A percentile compares a stretch with the other conserved stretches of the same genome.
phyloP scores from a whole-genome alignment of 805 yeast genomes.

The Saturnispora galanensis region DNA sequence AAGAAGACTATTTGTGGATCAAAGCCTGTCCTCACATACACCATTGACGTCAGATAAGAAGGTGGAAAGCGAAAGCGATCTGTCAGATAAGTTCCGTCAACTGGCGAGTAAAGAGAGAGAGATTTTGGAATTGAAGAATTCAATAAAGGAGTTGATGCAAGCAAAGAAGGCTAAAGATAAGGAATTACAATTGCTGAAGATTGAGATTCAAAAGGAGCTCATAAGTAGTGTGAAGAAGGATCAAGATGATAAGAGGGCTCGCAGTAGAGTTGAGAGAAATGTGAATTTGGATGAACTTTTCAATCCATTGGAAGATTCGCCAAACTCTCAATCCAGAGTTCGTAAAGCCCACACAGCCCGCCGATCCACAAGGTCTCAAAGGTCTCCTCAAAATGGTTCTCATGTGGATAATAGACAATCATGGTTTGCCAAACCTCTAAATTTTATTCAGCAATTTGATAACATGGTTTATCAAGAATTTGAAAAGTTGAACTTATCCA shows the following conservation, averaged over 20 bases:
- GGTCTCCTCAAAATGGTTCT: background rate
- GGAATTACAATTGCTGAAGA: conserved; percentile 44
- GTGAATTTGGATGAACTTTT: too few relatives aligned
- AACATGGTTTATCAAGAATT: conserved; percentile 55
- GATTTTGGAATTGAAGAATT: conserved; percentile 52
- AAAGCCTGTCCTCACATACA: background rate
- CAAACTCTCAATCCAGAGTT: too few relatives aligned
- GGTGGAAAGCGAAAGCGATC: conserved; percentile 19
- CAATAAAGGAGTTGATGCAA: conserved; percentile 34
- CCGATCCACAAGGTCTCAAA: too few relatives aligned
- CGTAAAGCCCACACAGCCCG: too few relatives aligned
- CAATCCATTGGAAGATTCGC: too few relatives aligned
- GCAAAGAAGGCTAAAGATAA: conserved; percentile 33
- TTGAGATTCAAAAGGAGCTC: conserved; percentile 36
- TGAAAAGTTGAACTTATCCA: conserved; percentile 39
- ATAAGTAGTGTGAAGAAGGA: conserved; percentile 30
- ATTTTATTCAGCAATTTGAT: conserved; percentile 58
- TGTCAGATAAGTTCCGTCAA: conserved; percentile 46
- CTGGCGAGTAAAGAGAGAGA: conserved; percentile 64
- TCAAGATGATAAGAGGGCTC: background rate
- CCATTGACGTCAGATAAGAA: background rate
- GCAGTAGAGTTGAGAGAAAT: too few relatives aligned
- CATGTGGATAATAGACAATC: conserved; percentile 11
- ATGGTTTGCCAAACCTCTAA: conserved; percentile 43
- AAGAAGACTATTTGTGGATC: conserved; percentile 3